These are phyloP conservation scores for Westerdykella sp. DNA, from an alignment of 2,329 filamentous ascomycete genomes.

Conservation along the genomic window DNA sequence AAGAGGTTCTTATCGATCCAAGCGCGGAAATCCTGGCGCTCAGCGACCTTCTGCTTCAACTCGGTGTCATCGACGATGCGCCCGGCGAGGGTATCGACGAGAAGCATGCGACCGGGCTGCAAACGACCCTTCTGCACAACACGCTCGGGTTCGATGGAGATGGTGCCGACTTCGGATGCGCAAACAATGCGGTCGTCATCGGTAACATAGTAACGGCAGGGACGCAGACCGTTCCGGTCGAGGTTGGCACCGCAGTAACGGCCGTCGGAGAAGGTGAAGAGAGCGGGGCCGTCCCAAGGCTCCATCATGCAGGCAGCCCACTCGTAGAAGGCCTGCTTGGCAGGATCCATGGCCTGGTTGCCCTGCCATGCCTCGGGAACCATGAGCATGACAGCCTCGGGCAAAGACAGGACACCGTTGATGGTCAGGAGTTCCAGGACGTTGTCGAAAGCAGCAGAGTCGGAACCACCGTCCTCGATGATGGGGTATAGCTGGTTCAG, in stretches of 20 bases:
- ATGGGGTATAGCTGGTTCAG: slow-evolving; percentile 88
- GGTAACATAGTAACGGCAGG: slow-evolving; percentile 94
- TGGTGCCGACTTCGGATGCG: slow-evolving; percentile 92
- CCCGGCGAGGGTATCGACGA: slow-evolving; percentile 85
- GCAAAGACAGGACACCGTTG: slow-evolving; percentile 90
- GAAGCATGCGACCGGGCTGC: slow-evolving; percentile 90
- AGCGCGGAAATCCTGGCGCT: slow-evolving; percentile 75
- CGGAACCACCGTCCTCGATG: slow-evolving; percentile 92
- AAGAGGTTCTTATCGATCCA: slow-evolving; percentile 87
- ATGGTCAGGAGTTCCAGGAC: slow-evolving; percentile 90
- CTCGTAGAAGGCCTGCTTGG: slow-evolving; percentile 96
- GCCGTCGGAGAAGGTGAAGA: slow-evolving; percentile 95
- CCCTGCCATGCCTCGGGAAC: slow-evolving; percentile 97
- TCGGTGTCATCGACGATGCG: slow-evolving; percentile 93
- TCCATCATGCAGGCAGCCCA: slow-evolving; percentile 99
- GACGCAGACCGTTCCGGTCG: slow-evolving; percentile 88
- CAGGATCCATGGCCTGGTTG: slow-evolving; percentile 83
- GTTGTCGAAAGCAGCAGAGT: slow-evolving; percentile 96
- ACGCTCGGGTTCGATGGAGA: slow-evolving; percentile 80
- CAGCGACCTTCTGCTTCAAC: slow-evolving; percentile 82
- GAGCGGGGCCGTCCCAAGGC: slow-evolving; percentile 92
- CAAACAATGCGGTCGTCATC: slow-evolving; percentile 97
- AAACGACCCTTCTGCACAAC: slow-evolving; percentile 90
- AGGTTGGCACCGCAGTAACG: slow-evolving; percentile 96
- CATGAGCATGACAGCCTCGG: slow-evolving; percentile 98